Evolutionary conservation across 2,329 filamentous ascomycete species (phyloP).

Genomic region (Paecilomyces variotii): DNA sequence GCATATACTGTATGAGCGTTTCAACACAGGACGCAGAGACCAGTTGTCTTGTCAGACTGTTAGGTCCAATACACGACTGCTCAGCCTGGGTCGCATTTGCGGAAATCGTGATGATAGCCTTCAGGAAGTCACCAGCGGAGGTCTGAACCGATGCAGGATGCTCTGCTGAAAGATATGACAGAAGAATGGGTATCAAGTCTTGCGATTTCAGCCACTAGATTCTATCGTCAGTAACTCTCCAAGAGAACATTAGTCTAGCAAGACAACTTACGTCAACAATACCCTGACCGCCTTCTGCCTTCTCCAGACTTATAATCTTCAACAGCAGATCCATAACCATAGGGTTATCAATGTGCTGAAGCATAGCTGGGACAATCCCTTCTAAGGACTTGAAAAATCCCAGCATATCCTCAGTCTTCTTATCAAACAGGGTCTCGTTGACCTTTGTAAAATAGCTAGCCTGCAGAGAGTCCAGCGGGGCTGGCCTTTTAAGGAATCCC

Average conservation of each 20-base stretch:
- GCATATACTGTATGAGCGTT: conserved; percentile 82
- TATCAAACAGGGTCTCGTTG: conserved; percentile 94
- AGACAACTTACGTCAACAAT: conserved; percentile 70
- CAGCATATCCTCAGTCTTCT: conserved; percentile 97
- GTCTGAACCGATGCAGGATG: conserved; percentile 88
- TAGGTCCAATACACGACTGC: conserved; percentile 96
- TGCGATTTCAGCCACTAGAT: conserved; percentile 82
- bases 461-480: conserved; percentile 83
- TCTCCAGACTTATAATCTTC: conserved; percentile 95
- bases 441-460: conserved; percentile 98
- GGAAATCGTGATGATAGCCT: conserved; percentile 97
- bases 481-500: conserved; percentile 75
- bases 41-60: conserved; percentile 88
- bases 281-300: conserved; percentile 80
- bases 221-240: conserved; percentile 3
- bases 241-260: conserved; percentile 1
- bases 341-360: conserved; percentile 91
- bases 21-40: conserved; percentile 80
- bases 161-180: conserved; percentile 78
- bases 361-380: conserved; percentile 71
- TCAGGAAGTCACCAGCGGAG: conserved; percentile 92
- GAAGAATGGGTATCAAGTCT: conserved; percentile 74
- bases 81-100: conserved; percentile 97
- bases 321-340: conserved; percentile 97
- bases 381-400: conserved; percentile 78